These are phyloP conservation scores for Curvularia sp. DNA, from an alignment of 2,329 filamentous ascomycete species.

Conservation along the genomic window DNA sequence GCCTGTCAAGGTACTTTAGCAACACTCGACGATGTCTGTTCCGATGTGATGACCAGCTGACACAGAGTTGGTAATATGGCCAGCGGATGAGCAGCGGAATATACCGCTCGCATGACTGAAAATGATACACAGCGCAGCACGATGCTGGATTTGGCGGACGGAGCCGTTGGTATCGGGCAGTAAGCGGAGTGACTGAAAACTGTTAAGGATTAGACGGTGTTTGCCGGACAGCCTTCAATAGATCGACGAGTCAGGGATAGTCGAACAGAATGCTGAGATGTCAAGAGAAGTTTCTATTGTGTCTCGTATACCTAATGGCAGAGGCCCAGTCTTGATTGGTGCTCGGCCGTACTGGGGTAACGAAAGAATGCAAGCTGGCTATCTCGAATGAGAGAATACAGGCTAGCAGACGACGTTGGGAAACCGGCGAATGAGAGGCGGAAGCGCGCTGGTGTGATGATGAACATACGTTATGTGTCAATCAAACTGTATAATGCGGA, in stretches of 20 bases:
- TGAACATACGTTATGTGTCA: conserved; percentile 8
- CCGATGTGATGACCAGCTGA: neutral
- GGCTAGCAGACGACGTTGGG: conserved; percentile 12
- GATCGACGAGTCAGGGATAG: conserved; percentile 14
- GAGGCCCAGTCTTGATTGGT: conserved; percentile 7
- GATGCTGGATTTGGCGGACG: neutral
- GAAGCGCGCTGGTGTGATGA: neutral
- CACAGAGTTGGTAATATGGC: neutral
- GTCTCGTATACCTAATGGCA: conserved; percentile 2
- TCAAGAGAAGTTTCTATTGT: conserved; percentile 12
- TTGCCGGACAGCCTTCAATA: neutral
- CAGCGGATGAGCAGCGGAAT: neutral
- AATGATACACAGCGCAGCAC: neutral
- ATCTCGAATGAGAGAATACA: conserved; percentile 13
- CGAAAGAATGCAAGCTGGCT: conserved; percentile 5
- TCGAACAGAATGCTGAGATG: conserved; percentile 8
- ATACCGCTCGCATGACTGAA: neutral
- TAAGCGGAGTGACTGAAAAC: conserved; percentile 2
- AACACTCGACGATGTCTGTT: neutral
- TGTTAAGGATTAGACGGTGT: conserved; percentile 2
- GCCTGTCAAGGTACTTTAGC: too few relatives aligned
- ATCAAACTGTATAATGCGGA: conserved; percentile 1
- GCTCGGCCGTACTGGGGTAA: conserved; percentile 2
- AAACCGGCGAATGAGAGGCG: neutral
- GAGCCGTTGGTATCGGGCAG: conserved; percentile 1